Conservation (phyloP, 192 early-diverging fungal species). For the Coemansia sp. region DNA sequence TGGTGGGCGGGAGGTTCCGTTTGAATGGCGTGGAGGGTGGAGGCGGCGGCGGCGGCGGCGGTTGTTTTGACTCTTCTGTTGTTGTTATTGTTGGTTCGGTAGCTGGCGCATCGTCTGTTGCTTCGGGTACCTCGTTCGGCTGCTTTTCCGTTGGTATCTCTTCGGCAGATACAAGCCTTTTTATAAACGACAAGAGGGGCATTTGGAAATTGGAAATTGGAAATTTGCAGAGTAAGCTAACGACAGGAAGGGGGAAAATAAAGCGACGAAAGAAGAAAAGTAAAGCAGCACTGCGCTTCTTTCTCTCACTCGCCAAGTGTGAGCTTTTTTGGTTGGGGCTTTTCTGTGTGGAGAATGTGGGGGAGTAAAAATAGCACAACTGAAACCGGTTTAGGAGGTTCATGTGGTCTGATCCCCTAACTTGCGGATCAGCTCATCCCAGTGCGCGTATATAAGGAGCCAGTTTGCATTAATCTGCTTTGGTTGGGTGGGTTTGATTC, state of each 20-base stretch:
- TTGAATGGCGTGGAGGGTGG: not conserved
- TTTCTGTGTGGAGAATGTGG: not conserved
- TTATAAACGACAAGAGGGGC: slow-evolving; percentile 26
- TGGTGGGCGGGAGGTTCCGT: slow-evolving; percentile 4
- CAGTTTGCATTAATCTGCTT: not conserved
- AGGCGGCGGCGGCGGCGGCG: slow-evolving; percentile 18
- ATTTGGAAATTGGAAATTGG: slow-evolving; percentile 2
- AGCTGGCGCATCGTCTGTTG: not conserved
- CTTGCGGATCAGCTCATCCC: not conserved
- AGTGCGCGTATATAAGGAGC: not conserved
- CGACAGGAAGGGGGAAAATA: slow-evolving; percentile 8
- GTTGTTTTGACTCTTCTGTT: slow-evolving; percentile 2
- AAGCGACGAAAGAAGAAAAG: not conserved
- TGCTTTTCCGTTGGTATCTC: slow-evolving; percentile 8
- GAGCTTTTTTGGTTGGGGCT: too few relatives aligned
- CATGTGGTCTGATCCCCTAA: slow-evolving; percentile 7
- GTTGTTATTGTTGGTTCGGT: not conserved
- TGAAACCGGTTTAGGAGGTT: not conserved
- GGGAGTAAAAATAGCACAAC: not conserved
- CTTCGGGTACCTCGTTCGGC: slow-evolving; percentile 2
- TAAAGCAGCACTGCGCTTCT: too few relatives aligned
- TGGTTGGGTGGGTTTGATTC: slow-evolving; percentile 24
- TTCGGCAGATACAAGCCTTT: slow-evolving; percentile 11
- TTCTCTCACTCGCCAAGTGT: too few relatives aligned
- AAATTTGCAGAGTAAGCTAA: slow-evolving; percentile 1